Percentiles rank a stretch among this genome's conserved stretches.
Conservation (phyloP, 148 eudicot species). For the Rhododendron griersonianum region DNA sequence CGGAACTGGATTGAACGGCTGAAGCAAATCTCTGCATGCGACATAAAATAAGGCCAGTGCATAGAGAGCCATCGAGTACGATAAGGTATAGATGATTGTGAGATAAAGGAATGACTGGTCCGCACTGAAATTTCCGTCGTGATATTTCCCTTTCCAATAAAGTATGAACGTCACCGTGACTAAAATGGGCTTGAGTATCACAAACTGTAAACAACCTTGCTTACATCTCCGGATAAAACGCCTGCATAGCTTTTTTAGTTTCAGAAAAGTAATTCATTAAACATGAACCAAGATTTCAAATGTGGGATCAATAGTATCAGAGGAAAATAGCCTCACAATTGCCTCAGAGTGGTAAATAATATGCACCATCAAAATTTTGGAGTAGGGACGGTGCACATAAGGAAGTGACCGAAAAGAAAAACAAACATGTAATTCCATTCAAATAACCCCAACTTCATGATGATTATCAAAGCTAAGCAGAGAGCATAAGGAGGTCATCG, state of each 20-base stretch:
- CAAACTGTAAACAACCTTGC: conserved; percentile 98
- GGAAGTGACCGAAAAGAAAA: background rate
- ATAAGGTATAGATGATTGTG: conserved; percentile 85
- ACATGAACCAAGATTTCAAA: conserved; percentile 3
- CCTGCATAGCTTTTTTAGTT: conserved; percentile 40
- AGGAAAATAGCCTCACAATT: background rate
- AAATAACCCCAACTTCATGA: background rate
- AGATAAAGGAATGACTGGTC: conserved; percentile 83
- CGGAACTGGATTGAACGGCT: conserved; percentile 96
- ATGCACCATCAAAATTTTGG: background rate
- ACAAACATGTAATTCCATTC: background rate
- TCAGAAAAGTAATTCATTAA: background rate
- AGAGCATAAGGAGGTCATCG: background rate
- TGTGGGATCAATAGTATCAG: background rate
- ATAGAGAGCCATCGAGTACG: conserved; percentile 88
- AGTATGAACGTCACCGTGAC: conserved; percentile 75
- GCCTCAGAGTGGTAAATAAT: background rate
- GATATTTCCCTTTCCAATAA: conserved; percentile 83
- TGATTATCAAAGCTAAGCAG: background rate
- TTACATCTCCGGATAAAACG: conserved; percentile 97
- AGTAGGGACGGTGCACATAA: background rate
- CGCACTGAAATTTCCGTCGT: conserved; percentile 90
- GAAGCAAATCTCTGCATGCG: conserved; percentile 94
- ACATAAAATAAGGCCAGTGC: conserved; percentile 88
- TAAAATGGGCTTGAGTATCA: conserved; percentile 89